Percentiles rank a stretch among this genome's conserved stretches.
phyloP scores from a whole-genome alignment of 164 flowering plant species.

The Umbellularia californica region DNA sequence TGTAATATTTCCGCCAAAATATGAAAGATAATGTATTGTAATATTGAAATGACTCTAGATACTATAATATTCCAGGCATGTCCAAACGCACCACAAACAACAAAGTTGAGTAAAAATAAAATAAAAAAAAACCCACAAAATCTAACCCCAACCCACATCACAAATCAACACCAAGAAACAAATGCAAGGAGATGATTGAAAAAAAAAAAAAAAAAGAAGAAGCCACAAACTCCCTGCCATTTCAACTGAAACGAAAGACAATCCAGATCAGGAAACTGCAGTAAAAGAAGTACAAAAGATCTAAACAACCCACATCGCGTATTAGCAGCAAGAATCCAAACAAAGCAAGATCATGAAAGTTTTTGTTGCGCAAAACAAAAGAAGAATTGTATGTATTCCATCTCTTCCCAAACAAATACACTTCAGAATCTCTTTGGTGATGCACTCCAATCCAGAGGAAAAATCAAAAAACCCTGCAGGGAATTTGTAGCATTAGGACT shows the following conservation, averaged over 20 bases:
- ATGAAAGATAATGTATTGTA: neutral
- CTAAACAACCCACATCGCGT: neutral
- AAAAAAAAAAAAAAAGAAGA: too few relatives aligned
- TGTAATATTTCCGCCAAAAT: neutral
- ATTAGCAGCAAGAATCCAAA: neutral
- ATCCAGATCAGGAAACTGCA: too few relatives aligned
- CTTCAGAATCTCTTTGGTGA: conserved; percentile 67
- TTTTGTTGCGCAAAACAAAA: too few relatives aligned
- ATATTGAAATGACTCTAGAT: neutral
- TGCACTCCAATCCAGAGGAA: conserved; percentile 45
- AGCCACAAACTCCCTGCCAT: too few relatives aligned
- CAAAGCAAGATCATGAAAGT: neutral
- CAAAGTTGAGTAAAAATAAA: too few relatives aligned
- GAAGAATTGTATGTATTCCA: conserved; percentile 85
- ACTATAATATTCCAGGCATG: neutral
- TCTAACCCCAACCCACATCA: neutral
- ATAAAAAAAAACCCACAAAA: too few relatives aligned
- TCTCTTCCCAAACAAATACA: conserved; percentile 75
- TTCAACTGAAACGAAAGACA: too few relatives aligned
- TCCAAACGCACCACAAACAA: neutral
- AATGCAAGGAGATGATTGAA: too few relatives aligned
- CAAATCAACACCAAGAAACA: too few relatives aligned
- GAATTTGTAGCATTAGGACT: too few relatives aligned
- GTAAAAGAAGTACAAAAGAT: too few relatives aligned
- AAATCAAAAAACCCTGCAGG: conserved; percentile 78